Base-by-base conservation (phyloP, 805 yeast genomes). In the Zygosaccharomyces rouxii region DNA sequence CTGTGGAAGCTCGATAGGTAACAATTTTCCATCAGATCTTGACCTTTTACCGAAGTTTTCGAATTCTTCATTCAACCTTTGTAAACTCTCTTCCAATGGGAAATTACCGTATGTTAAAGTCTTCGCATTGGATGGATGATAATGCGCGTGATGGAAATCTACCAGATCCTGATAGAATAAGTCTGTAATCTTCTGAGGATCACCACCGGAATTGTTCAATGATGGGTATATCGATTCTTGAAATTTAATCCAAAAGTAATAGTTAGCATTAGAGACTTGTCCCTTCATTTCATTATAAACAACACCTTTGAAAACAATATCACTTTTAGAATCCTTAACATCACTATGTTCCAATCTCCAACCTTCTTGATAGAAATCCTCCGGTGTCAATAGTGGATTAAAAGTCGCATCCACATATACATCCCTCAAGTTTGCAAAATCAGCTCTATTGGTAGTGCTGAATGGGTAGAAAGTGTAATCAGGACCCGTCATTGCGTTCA, bases 201-300 rank as follows among this genome's bases (percentile, higher is more conserved):
- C 96, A 49, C 99, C 99, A 28, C 97, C 99, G 2, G 96, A 84
- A 68, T 89, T 89, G 62, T 89, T 78, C 58, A 94, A 71, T 7
- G 90, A 78, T 1, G 96, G 94, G 59, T 89, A 94, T 10, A 94
- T 77, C 6, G 86, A 71, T 67, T 88, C 86, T 61, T 86, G 89
- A 71, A 83, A 92, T 53, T 83, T 80, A 60, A 84, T 87, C 80
- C 90, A 92, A 64, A 77, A 89, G 54, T 83, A 78, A 66, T 94
- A 94, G 2, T 90, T 80, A 0, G 96, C 79, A 65, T 89, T 92
- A 0, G 96, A 86, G 62, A 88, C 80, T 68, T 92, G 97, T 7
- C 99, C 99, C 68, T 94, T 94, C 99, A 94, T 94, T 70, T 94
- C 99, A 64, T 94, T 94, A 66, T 86, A 94, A 2, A 94, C 99